Evolutionary conservation across 163 green algal species (phyloP), one percentile per base, ranked within the genome.

Genomic region (Trebouxiophyceae sp.): DNA sequence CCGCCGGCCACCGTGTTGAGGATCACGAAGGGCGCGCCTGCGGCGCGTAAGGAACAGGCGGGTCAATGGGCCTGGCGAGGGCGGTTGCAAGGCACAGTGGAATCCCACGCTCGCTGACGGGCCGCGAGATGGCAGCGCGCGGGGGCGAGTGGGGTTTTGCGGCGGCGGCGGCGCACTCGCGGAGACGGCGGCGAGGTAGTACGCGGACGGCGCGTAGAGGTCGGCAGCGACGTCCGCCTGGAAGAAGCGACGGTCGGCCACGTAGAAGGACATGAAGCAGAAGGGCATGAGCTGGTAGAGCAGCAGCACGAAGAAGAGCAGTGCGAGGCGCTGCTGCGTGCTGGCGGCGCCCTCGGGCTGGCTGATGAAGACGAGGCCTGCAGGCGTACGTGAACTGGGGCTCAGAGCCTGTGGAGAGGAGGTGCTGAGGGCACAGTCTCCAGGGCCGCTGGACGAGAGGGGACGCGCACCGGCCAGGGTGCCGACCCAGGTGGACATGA

Each of bases 291-390:
- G 75, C 39, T 71, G 69, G 54, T 76, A 68, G 3, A 70, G 44
- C 39, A 67, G 62, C 65, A 70, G 62, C 19, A 73, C 44, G 23
- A 80, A 67, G 31, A 80, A 80, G 26, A 80, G 68, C 46, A 80
- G 60, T 45, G 73, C 67, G 29, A 80, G 65, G 16, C 73, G 68
- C 22, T 62, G 33, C n/a, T 64, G 30, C 30, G 72, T 56, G 0
- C 26, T 27, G 4, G 66, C 68, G 1, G 70, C 30, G 5, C 34
- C 54, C 29, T 31, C 44, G 6, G 31, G 2, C 45, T 75, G 68
- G 68, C 71, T 68, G 65, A 66, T 74, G 68, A 74, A 80, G 45
- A 73, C 73, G 27, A 80, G 68, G 33, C 72, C 72, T 33, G 74
- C 74, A 62, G 8, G 54, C 23, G 24, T 20, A 59, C 6, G n/a